Evolutionary conservation across 495 filamentous ascomycete genomes (phyloP).

Genomic region (Beverwykella pulmonaria): DNA sequence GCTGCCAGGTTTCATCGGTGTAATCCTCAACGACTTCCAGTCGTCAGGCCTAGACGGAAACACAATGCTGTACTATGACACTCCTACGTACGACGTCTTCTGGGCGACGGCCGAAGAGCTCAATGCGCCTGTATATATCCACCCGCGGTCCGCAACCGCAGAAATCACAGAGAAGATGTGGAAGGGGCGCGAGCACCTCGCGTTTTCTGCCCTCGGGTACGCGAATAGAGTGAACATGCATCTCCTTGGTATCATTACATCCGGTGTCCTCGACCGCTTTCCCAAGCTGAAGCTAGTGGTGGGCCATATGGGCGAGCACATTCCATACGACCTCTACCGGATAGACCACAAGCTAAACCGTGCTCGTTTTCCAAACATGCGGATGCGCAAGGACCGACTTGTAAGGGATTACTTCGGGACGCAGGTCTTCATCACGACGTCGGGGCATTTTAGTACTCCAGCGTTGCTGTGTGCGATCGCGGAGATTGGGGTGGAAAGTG

Average conservation of each 20-base stretch:
- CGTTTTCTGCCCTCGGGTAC: slow-evolving; percentile 52
- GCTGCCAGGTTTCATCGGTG: slow-evolving; percentile 58
- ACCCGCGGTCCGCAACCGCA: slow-evolving; percentile 55
- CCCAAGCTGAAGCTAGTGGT: slow-evolving; percentile 64
- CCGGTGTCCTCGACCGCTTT: slow-evolving; percentile 55
- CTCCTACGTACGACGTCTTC: slow-evolving; percentile 58
- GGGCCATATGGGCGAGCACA: slow-evolving; percentile 68
- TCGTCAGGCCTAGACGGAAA: slow-evolving; percentile 54
- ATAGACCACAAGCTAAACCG: slow-evolving; percentile 59
- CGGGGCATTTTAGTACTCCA: slow-evolving; percentile 61
- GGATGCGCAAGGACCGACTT: slow-evolving; percentile 18
- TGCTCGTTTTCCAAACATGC: slow-evolving; percentile 16
- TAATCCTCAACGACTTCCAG: slow-evolving; percentile 63
- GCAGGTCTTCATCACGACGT: slow-evolving; percentile 69
- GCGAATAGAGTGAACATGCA: slow-evolving; percentile 56
- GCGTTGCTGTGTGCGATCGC: slow-evolving; percentile 45
- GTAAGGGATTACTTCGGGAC: slow-evolving; percentile 57
- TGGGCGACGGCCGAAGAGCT: slow-evolving; percentile 60
- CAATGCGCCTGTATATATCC: slow-evolving; percentile 66
- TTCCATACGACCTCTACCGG: slow-evolving; percentile 66
- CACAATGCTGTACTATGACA: slow-evolving; percentile 63
- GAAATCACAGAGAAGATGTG: slow-evolving; percentile 55
- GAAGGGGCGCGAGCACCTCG: slow-evolving; percentile 53
- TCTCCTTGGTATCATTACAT: slow-evolving; percentile 56
- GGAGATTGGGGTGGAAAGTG: slow-evolving; percentile 17